A percentile compares a stretch with the other conserved stretches of the same genome.
These are phyloP conservation scores for Talaromyces sp. DNA, from an alignment of 2,329 filamentous ascomycete genomes.

Conservation along the genomic window DNA sequence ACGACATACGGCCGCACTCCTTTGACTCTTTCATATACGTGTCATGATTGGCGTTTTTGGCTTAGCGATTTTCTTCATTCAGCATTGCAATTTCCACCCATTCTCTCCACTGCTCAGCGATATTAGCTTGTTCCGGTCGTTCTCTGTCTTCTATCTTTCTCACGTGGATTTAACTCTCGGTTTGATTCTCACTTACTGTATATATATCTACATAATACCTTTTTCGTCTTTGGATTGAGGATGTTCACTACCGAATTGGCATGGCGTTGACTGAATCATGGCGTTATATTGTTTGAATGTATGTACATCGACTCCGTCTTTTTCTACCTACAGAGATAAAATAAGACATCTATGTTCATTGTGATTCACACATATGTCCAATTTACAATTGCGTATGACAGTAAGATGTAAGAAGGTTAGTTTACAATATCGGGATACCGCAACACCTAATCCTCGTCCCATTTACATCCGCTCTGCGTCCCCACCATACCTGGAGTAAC, in stretches of 20 bases:
- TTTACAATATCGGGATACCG: constrained; percentile 44
- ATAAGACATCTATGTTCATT: not conserved
- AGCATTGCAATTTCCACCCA: not conserved
- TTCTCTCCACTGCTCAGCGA: not conserved
- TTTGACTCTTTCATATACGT: not conserved
- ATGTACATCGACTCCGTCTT: not conserved
- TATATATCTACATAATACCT: not conserved
- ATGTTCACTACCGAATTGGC: not conserved
- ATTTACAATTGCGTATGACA: not conserved
- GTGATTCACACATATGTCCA: not conserved
- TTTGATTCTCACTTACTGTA: not conserved
- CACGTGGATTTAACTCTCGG: not conserved
- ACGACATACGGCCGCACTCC: constrained; percentile 10
- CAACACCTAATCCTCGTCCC: constrained; percentile 46
- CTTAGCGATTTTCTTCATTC: not conserved
- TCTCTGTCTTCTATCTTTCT: not conserved
- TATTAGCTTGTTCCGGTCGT: not conserved
- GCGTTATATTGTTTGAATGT: constrained; percentile 1
- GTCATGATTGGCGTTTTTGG: not conserved
- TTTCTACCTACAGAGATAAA: not conserved
- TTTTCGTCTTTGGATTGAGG: not conserved
- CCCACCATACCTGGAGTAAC: constrained; percentile 46
- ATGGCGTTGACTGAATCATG: not conserved
- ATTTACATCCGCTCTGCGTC: constrained; percentile 41
- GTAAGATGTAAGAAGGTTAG: not conserved